Base-by-base conservation (phyloP, 2,329 filamentous ascomycete species). In the Pseudonectria buxi region DNA sequence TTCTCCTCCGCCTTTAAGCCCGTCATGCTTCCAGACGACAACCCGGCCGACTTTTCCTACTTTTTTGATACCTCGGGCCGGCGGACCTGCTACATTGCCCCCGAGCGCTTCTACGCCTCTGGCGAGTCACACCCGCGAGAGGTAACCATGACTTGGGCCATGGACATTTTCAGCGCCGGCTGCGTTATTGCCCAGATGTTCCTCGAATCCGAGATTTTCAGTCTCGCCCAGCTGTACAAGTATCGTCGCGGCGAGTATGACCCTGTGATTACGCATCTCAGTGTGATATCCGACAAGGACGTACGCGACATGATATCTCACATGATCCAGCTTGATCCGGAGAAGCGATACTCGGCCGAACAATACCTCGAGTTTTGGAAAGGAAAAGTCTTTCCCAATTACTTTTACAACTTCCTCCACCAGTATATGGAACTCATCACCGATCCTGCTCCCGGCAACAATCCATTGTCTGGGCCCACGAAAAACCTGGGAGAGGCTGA, bases 111-210 rank as follows among this genome's bases (percentile, higher is more conserved):
- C 57, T 70, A 92, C 13, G 77, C 78, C 4, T 72, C 82, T 3
- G 81, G 79, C 14, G 76, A 83, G 46, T 73, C 78, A 14, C 72
- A 78, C 6, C 75, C 81, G 32, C 74, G 71, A 26, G 62, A 68
- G 36, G 59, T 76, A 57, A 68, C 77, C 65, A 63, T 80, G 53
- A 80, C 73, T 4, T 95, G 90, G 89, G 90, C 92, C 26, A 98
- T 98, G 94, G 92, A 98, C 57, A 83, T 98, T 25, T 98, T 98
- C 67, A 96, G 92, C 59, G 84, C 83, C 14, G 92, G 92, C 7
- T 98, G 94, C 57, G 89, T 96, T 26, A 94, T 98, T 52, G 92
- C 92, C 2, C 92, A 98, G 59, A 72, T 98, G 26, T 95, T 98
- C 49, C 75, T 96, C 6, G 92, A 98, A 63, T 76, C 88, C 0